phyloP scores from a whole-genome alignment of 1,139 yeast species.

The Scheffersomyces segobiensis region DNA sequence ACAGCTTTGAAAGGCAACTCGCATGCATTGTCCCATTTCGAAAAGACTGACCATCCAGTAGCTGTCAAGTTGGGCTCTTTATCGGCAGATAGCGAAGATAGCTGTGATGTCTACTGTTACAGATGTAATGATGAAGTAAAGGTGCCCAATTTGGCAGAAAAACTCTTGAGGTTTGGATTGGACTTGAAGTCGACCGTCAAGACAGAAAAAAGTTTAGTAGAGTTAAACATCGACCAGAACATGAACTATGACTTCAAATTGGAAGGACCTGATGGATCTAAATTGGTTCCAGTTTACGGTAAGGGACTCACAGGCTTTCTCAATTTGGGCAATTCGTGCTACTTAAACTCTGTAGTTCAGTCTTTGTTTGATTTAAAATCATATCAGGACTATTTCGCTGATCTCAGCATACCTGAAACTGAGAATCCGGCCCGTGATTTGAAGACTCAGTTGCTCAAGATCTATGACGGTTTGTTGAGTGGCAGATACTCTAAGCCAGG shows the following conservation, averaged over 20 bases:
- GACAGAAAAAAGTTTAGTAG: slow-evolving; percentile 86
- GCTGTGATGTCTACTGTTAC: slow-evolving; percentile 84
- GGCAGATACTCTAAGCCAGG: slow-evolving; percentile 69
- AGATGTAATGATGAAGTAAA: slow-evolving; percentile 84
- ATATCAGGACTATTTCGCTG: slow-evolving; percentile 41
- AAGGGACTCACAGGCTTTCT: slow-evolving; percentile 75
- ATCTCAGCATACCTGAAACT: slow-evolving; percentile 27
- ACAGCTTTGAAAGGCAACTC: slow-evolving; percentile 84
- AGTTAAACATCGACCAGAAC: slow-evolving; percentile 89
- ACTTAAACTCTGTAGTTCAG: slow-evolving; percentile 80
- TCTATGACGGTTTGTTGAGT: slow-evolving; percentile 76
- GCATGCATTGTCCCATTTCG: slow-evolving; percentile 79
- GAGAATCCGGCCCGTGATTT: slow-evolving; percentile 65
- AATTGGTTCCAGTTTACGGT: slow-evolving; percentile 65
- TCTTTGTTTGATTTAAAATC: slow-evolving; percentile 43
- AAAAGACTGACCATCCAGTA: slow-evolving; percentile 60
- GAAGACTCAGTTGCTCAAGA: slow-evolving; percentile 68
- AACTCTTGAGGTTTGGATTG: slow-evolving; percentile 65
- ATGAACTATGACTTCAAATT: slow-evolving; percentile 89
- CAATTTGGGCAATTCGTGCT: slow-evolving; percentile 92
- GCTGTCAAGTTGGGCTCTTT: slow-evolving; percentile 92
- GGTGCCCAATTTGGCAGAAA: slow-evolving; percentile 58
- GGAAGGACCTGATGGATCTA: slow-evolving; percentile 70
- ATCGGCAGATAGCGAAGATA: slow-evolving; percentile 54
- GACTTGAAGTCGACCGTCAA: slow-evolving; percentile 56